Base-by-base conservation (phyloP, 768 basidiomycete species). In the Tulasnella sp. region DNA sequence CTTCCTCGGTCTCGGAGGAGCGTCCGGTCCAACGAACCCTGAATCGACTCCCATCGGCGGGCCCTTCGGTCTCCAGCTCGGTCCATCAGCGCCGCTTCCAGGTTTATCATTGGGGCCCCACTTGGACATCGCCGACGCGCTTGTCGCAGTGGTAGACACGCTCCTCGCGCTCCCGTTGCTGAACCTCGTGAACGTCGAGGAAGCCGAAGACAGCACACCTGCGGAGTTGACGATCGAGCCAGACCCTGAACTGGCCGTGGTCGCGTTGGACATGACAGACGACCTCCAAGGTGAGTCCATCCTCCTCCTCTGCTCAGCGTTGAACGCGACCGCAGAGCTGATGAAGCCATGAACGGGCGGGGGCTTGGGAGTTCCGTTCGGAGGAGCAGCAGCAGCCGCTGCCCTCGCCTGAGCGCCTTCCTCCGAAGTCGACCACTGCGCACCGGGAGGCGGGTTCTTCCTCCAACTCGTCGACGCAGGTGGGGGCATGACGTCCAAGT, bases 101-200 rank as follows among this genome's bases (percentile, higher is more conserved):
- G 32, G 70, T 8, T 69, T 72, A 26, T 66, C 74, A 34, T 71
- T 62, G 12, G n/a, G 8, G 2, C 52, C 52, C 52, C 52, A 59
- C 44, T 41, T 67, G 64, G 77, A 75, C 5, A 84, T 81, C 29
- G 86, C 85, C 37, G 90, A 91, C 6, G 91, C 86, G 75, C 90
- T 91, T 17, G 92, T 94, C 59, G 91, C 92, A 71, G 86, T 86
- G 5, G 92, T 93, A 26, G 90, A 90, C 47, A 92, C 83, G 75
- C 90, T 92, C 71, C 90, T 84, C 72, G 83, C 77, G 78, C 90
- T 89, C 47, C 86, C 85, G 77, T 90, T 90, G 81, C 90, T 92
- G 81, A 90, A 92, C 73, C 89, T 83, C 29, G 92, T 92, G 77
- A 92, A 93, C 39, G 74, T 73, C 36, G 70, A 72, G 7, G 74